These are phyloP conservation scores for Dacryopinax primogenitus DNA, from an alignment of 768 basidiomycete species.

Conservation along the genomic window DNA sequence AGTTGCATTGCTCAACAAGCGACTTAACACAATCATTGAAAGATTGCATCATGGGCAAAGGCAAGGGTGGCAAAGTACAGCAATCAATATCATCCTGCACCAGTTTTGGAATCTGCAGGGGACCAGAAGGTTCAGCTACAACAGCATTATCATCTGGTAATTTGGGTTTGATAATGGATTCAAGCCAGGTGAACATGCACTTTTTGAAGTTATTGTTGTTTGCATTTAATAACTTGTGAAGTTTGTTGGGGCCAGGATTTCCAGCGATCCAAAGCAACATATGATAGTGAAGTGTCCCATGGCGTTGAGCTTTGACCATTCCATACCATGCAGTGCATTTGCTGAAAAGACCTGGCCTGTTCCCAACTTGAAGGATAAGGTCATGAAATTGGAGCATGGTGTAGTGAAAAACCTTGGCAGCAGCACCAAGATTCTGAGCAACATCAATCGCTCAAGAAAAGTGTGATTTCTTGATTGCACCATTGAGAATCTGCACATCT, in stretches of 20 bases:
- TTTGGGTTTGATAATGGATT: slow-evolving; percentile 23
- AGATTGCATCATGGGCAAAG: too few species aligned
- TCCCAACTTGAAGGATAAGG: slow-evolving; percentile 19
- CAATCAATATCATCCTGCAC: slow-evolving; percentile 15
- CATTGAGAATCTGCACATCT: slow-evolving; percentile 26
- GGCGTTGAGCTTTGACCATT: slow-evolving; percentile 31
- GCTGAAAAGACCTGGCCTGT: slow-evolving; percentile 27
- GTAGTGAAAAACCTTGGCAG: slow-evolving; percentile 33
- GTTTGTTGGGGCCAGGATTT: slow-evolving; percentile 26
- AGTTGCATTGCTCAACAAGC: neutral
- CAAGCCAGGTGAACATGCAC: slow-evolving; percentile 20
- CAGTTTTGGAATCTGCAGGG: slow-evolving; percentile 8
- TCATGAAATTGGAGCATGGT: slow-evolving; percentile 30
- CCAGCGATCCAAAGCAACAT: slow-evolving; percentile 33
- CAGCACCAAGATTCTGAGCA: slow-evolving; percentile 32
- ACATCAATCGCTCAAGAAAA: slow-evolving; percentile 27
- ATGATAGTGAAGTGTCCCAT: slow-evolving; percentile 33
- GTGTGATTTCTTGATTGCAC: slow-evolving; percentile 22
- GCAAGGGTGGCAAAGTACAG: slow-evolving; percentile 17
- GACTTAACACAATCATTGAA: neutral
- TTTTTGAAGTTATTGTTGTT: slow-evolving; percentile 17
- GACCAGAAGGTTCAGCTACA: neutral
- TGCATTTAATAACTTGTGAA: slow-evolving; percentile 17
- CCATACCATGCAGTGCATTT: slow-evolving; percentile 30
- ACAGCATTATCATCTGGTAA: slow-evolving; percentile 15